Percentiles rank a stretch among this genome's conserved stretches.
These are phyloP conservation scores for Cercospora zeina DNA, from an alignment of 2,329 filamentous ascomycete genomes.

Conservation along the genomic window DNA sequence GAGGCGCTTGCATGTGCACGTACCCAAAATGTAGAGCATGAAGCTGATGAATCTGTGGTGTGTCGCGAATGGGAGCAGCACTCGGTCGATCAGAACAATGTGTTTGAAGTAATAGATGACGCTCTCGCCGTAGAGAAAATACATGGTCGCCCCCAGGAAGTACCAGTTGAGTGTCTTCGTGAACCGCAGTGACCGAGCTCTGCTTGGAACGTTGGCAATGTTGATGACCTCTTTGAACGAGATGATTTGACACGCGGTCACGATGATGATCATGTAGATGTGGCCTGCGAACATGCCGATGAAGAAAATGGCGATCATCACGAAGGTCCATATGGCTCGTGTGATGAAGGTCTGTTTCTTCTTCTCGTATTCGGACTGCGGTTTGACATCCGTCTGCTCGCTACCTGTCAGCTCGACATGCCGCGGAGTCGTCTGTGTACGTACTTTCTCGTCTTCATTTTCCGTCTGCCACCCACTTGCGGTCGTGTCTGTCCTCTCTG, in stretches of 20 bases:
- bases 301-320: constrained; percentile 96
- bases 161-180: constrained; percentile 99
- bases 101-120: constrained; percentile 99
- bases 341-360: constrained; percentile 98
- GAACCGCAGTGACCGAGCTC: constrained; percentile 84
- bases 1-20: constrained; percentile 40
- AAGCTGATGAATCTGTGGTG: constrained; percentile 99
- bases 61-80: constrained; percentile 87
- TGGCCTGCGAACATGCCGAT: constrained; percentile 90
- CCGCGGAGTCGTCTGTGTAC: not conserved
- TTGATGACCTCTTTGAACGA: constrained; percentile 99
- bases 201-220: constrained; percentile 90
- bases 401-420: constrained; percentile 5
- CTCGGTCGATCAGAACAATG: constrained; percentile 90
- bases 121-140: constrained; percentile 97
- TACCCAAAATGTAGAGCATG: constrained; percentile 94
- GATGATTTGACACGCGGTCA: constrained; percentile 91
- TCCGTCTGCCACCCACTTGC: constrained; percentile 41
- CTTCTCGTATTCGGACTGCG: constrained; percentile 79
- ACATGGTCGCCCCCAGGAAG: constrained; percentile 98
- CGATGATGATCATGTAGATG: constrained; percentile 92
- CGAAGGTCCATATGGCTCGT: constrained; percentile 93
- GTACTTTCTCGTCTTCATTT: constrained; percentile 39
- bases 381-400: constrained; percentile 24
- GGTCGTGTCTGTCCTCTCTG: constrained; percentile 34